These are phyloP conservation scores for Diddensiella transvaalensis DNA, from an alignment of 805 yeast genomes.

Conservation along the genomic window DNA sequence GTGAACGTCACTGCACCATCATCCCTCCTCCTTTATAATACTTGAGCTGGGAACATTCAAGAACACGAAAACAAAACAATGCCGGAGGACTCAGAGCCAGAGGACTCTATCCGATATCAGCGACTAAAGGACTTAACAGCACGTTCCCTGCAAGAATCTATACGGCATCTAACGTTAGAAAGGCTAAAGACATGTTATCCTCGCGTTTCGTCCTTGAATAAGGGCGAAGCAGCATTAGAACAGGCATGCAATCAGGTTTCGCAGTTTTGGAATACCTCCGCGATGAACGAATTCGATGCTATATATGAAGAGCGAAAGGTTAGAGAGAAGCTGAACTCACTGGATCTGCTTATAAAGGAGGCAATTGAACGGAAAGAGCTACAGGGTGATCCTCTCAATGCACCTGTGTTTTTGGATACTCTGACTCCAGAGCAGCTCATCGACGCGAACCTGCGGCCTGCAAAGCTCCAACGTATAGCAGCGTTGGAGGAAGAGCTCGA, in stretches of 20 bases:
- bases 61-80: too few species aligned
- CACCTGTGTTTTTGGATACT: constrained; percentile 25
- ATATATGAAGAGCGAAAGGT: constrained; percentile 47
- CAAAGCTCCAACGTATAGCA: constrained; percentile 24
- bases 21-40: too few species aligned
- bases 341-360: constrained; percentile 38
- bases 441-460: constrained; percentile 27
- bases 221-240: constrained; percentile 43
- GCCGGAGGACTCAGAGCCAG: too few species aligned
- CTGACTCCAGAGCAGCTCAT: constrained; percentile 32
- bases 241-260: constrained; percentile 52
- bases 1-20: too few species aligned
- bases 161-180: constrained; percentile 48
- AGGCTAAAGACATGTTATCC: constrained; percentile 56
- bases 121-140: constrained; percentile 49
- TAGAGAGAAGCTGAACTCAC: constrained; percentile 35
- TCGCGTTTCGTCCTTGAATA: constrained; percentile 42
- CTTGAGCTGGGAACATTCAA: too few species aligned
- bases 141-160: constrained; percentile 53
- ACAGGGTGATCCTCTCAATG: constrained; percentile 5
- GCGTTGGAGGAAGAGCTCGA: constrained; percentile 12
- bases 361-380: constrained; percentile 8
- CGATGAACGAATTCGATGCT: constrained; percentile 48
- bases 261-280: constrained; percentile 48
- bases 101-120: constrained; percentile 41